Percentiles rank a stretch among this genome's conserved stretches.
These are phyloP conservation scores for Zoysia japonica DNA, from an alignment of 176 grass and related monocot species.

Conservation along the genomic window DNA sequence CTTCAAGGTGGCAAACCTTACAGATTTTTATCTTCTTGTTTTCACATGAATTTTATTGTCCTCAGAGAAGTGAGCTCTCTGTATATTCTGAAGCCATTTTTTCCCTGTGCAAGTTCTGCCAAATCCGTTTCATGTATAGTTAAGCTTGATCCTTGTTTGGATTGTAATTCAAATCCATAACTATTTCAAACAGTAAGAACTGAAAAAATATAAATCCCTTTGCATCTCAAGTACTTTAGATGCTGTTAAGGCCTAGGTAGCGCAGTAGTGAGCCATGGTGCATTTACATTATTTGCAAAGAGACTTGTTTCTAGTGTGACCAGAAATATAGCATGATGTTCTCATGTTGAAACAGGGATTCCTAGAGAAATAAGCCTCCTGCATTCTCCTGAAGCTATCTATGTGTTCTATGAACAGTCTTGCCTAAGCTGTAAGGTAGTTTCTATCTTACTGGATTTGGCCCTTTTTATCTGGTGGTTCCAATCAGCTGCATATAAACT, in stretches of 20 bases:
- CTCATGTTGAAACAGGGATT: conserved; percentile 5
- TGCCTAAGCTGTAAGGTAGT: conserved; percentile 20
- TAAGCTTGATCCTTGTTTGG: neutral
- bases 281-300: conserved; percentile 9
- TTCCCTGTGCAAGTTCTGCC: neutral
- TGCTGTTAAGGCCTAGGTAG: too few species aligned
- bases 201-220: neutral
- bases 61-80: neutral
- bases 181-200: neutral
- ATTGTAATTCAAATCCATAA: neutral
- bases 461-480: neutral
- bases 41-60: neutral
- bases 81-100: neutral
- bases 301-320: neutral
- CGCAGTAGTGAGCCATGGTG: neutral
- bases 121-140: neutral
- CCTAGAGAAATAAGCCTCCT: neutral
- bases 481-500: neutral
- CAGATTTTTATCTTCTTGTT: neutral
- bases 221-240: neutral
- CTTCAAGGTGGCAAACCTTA: conserved; percentile 12
- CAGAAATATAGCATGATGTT: neutral
- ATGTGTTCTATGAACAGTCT: conserved; percentile 17
- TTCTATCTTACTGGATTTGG: conserved; percentile 5
- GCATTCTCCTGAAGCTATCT: neutral